Evolutionary conservation across 495 filamentous ascomycete genomes (phyloP), one percentile per base, ranked within the genome.

Genomic region (Usnea hakonensis): DNA sequence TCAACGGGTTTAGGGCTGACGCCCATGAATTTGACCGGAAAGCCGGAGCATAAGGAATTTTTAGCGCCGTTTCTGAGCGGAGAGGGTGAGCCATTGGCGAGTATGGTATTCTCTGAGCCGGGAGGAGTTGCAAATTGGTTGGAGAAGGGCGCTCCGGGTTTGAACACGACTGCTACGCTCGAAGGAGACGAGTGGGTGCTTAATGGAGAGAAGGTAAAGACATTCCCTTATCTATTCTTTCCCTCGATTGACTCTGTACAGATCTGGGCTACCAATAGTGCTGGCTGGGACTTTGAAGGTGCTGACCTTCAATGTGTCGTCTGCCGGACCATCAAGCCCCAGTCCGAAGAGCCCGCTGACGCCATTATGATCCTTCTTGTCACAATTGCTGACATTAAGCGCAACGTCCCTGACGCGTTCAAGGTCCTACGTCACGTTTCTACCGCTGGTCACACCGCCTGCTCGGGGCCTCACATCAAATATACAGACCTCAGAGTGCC

Each of bases 261-360:
- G 77, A 70, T 76, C 32, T 83, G 80, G 79, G 79, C 80, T 37
- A 80, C 79, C n/a, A 83, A 82, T 62, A 73, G 71, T 58, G 75
- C 73, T 4, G 81, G 80, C 28, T 83, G 80, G 79, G 80, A 82
- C 58, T 72, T 73, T 57, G 67, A 71, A 59, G 81, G 81, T 11
- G 76, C 77, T n/a, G 78, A 80, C 28, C 69, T 84, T 7, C 74
- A 76, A 53, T 83, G 80, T 61, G 76, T 83, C 10, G 79, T 82
- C 16, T 83, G 80, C 65, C 76, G 79, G 9, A 68, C 60, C 3
- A 59, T 70, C 28, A 55, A 64, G 16, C 62, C 64, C 3, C 56
- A 65, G 16, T 56, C 60, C 3, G 43, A 46, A 37, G 70, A 78
- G 32, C 77, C 76, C 5, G 65, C 60, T 16, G 72, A 76, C 21